Evolutionary conservation across 2,329 filamentous ascomycete species (phyloP).

Genomic region (Thermothelomyces thermophilus): DNA sequence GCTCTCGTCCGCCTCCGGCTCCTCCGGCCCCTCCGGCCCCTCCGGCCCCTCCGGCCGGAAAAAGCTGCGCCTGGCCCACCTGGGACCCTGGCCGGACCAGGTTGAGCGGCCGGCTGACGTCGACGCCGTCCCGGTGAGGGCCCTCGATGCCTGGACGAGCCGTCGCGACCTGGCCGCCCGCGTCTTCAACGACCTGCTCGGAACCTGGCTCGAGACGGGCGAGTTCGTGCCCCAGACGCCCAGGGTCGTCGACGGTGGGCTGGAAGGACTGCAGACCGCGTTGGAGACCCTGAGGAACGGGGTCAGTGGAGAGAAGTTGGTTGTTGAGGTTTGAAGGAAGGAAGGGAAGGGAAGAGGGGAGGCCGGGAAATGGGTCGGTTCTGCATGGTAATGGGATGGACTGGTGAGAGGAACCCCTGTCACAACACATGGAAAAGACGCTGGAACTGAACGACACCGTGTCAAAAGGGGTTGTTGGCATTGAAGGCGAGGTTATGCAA

Average conservation of each 20-base stretch:
- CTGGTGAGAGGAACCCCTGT: too few relatives aligned
- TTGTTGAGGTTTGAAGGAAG: constrained; percentile 17
- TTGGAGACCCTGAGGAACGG: constrained; percentile 25
- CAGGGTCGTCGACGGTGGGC: constrained; percentile 26
- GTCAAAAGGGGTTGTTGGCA: too few relatives aligned
- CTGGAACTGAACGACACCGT: too few relatives aligned
- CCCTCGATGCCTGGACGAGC: not conserved
- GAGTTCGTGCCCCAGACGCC: constrained; percentile 27
- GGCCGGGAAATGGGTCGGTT: too few relatives aligned
- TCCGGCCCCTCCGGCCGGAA: too few relatives aligned
- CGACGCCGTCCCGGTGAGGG: not conserved
- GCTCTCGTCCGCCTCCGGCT: too few relatives aligned
- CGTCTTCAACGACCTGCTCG: constrained; percentile 5
- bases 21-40: too few relatives aligned
- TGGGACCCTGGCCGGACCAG: constrained; percentile 8
- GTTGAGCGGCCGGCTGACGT: constrained; percentile 2
- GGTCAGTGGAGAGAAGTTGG: constrained; percentile 29
- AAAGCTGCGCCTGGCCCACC: not conserved
- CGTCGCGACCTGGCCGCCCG: not conserved
- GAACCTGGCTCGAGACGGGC: constrained; percentile 8
- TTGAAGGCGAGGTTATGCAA: too few relatives aligned
- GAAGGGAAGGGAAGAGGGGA: too few relatives aligned
- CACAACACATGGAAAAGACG: too few relatives aligned
- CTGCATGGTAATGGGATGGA: too few relatives aligned
- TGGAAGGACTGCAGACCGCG: constrained; percentile 21